Evolutionary conservation across 2,329 filamentous ascomycete genomes (phyloP), one percentile per base, ranked within the genome.

Genomic region (Colletotrichum echinochloae): DNA sequence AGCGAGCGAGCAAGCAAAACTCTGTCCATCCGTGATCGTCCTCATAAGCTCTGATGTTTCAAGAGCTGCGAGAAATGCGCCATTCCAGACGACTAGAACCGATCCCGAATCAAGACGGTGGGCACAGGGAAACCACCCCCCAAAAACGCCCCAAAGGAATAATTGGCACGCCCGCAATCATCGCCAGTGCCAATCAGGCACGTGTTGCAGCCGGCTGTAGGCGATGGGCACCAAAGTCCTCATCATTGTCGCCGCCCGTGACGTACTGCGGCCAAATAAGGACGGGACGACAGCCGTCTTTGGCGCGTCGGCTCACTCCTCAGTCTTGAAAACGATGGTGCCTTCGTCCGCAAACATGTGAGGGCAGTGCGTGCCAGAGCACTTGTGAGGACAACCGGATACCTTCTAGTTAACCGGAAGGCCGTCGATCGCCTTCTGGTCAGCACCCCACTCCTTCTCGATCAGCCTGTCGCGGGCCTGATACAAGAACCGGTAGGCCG

Each of bases 401-500:
- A 70, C 23, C 65, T 62, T 72, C 70, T 73, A 73, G 66, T 73
- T 73, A 33, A 63, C 60, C 18, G 94, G 94, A 65, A 97, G 86
- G 74, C 90, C 91, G 52, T 88, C 88, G 80, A 93, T 86, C 74
- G 91, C 93, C 76, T 88, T 87, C 68, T 92, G 92, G 70, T 91
- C 89, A 65, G 88, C 86, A 64, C 95, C 86, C 90, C 94, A 95
- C 71, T 92, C 89, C 61, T 89, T 85, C 74, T 92, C 90, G 76
- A 98, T 89, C 69, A 99, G 83, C 72, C 89, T 86, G 65, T 95
- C 90, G 60, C 90, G 89, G 59, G 92, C 90, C 23, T 87, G 86
- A 79, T 95, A 95, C 59, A 99, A 86, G 77, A 93, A 91, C 79
- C 96, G 96, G 85, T 98, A 99, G 0, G 95, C 95, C 33, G 94